Base-by-base conservation (phyloP, 2,329 filamentous ascomycete species). In the Leptographium galeiforme region DNA sequence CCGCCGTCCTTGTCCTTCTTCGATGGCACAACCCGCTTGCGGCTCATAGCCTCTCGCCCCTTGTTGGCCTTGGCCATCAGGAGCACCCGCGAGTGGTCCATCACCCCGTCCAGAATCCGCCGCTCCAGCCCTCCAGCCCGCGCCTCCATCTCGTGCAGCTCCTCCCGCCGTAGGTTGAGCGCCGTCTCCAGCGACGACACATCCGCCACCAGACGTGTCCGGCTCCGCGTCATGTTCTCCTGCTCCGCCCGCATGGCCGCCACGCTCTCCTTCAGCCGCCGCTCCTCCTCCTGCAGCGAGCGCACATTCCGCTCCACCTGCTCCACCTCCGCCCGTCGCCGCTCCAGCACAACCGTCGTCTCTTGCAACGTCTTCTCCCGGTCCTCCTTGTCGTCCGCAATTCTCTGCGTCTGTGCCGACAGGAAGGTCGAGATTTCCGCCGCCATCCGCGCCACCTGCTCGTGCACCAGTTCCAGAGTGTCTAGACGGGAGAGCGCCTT, bases 71-170 rank as follows among this genome's bases (percentile, higher is more conserved):
- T 84, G 59, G 81, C 74, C 72, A 93, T 86, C 55, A 97, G 78
- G n/a, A 96, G 76, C 32, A 91, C 83, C 8, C 91, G 85, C 19
- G 91, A 96, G 66, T 97, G 91, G 61, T 97, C 90, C 71, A 98
- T 94, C 57, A 97, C 88, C 32, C 91, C 90, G 59, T 97, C 91
- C 36, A 98, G 72, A 60, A 98, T 95, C 32, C 93, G 84, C 51
- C 90, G 86, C 70, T 98, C 93, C 30, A 98, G 75, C 4, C 82
- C 80, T 66, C 96, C 89, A 3, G 91, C 93, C 57, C 91, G 86
- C 12, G 78, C 74, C 66, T 97, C 91, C 87, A 98, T 96, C 32
- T 86, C 78, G 47, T 88, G 82, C 55, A 98, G 80, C 69, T 97
- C 93, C 60, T 97, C 91, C 46, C 88, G 85, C 53, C 93, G 85